Base-by-base conservation (phyloP, 768 basidiomycete species). In the Hygrophorus russula region DNA sequence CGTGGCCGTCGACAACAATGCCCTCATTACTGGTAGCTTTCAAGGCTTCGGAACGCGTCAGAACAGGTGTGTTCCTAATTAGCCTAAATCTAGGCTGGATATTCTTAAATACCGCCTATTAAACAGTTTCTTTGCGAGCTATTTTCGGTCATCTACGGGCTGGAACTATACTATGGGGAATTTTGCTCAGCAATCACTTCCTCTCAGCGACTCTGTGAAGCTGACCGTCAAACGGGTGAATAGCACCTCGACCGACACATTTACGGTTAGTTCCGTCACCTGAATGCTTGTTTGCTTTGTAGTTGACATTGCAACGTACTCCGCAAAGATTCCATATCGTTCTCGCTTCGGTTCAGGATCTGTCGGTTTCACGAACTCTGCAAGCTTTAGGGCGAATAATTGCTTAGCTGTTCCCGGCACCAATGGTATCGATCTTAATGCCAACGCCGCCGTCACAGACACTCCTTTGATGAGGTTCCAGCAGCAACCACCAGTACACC, bases 181-280 rank as follows among this genome's bases (percentile, higher is more conserved):
- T 45, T 80, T 79, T 52, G 77, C 76, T 0, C 68, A 71, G 43
- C 13, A 70, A 44, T 61, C 68, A 8, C 72, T 74, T 17, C 77
- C 78, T 13, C 57, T 76, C 9, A 54, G 54, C 28, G 76, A 79
- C 50, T 60, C 56, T 2, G 76, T 70, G 15, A 61, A 61, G 6
- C 58, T 79, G 41, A 70, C 66, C 0, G 59, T 79, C 24, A 64
- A 67, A 47, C 67, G 67, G 33, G 17, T 52, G 77, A 75, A 0
- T 68, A 71, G 44, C 67, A 11, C 72, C 24, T 76, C 79, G 67
- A 10, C 71, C 27, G 76, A 80, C 50, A 59, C 56, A 1, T 75
- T 70, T 17, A 61, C n/a, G n/a, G n/a, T n/a, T n/a, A n/a, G n/a
- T n/a, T n/a, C n/a, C n/a, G n/a, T n/a, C n/a, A n/a, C n/a, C n/a